These are phyloP conservation scores for Dipteronia dyeriana DNA, from an alignment of 345 rosid genomes.

Conservation along the genomic window DNA sequence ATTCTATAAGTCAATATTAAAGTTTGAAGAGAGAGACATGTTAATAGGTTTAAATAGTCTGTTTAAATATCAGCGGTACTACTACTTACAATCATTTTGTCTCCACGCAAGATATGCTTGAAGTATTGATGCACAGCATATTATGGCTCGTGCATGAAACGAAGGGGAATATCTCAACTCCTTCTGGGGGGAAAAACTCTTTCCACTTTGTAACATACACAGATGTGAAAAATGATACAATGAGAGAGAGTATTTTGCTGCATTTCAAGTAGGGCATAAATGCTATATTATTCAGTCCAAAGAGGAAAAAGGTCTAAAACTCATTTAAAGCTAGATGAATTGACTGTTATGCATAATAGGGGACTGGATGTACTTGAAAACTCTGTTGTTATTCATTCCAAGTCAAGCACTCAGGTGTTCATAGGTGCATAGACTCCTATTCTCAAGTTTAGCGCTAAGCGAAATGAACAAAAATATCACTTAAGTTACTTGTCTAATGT, in stretches of 20 bases:
- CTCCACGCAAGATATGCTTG: slow-evolving; percentile 89
- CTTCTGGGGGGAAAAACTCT: slow-evolving; percentile 55
- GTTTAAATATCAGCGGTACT: neutral
- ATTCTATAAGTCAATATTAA: neutral
- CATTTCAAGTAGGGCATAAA: slow-evolving; percentile 31
- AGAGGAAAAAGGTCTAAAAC: neutral
- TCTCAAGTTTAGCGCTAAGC: neutral
- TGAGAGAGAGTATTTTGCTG: slow-evolving; percentile 81
- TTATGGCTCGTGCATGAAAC: slow-evolving; percentile 53
- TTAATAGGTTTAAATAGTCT: neutral
- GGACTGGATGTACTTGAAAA: neutral
- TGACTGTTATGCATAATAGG: neutral
- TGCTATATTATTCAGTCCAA: slow-evolving; percentile 11
- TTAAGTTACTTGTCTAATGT: neutral
- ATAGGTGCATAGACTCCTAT: neutral
- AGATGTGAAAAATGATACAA: slow-evolving; percentile 74
- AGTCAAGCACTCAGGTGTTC: neutral
- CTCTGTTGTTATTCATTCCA: neutral
- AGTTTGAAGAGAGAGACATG: neutral
- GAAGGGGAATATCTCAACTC: slow-evolving; percentile 68
- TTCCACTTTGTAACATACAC: slow-evolving; percentile 70
- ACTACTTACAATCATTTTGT: slow-evolving; percentile 74
- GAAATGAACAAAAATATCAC: neutral
- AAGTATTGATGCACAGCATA: slow-evolving; percentile 68
- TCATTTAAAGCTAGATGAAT: neutral